Evolutionary conservation across 1,139 yeast genomes (phyloP), one percentile per base, ranked within the genome.

Genomic region (Debaryomyces psychrophilus): DNA sequence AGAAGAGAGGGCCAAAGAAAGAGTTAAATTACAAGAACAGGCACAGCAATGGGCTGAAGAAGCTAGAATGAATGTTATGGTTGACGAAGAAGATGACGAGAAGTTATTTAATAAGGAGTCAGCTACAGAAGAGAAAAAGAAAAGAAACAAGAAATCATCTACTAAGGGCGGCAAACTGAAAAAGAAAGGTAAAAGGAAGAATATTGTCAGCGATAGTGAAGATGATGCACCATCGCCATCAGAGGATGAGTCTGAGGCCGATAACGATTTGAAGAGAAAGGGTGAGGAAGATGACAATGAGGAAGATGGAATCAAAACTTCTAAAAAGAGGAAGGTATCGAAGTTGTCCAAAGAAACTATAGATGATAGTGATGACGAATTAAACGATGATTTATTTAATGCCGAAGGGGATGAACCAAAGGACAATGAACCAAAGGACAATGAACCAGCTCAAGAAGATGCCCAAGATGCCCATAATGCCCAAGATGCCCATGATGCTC

Each of bases 41-140:
- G 95, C 96, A 5, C 81, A 81, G 56, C 85, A 85, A 61, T 85
- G 95, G 93, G 87, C 87, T 31, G 86, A 82, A 60, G 80, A 79
- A 54, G 71, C 81, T 39, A 62, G 77, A 50, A 54, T 61, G 56
- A 59, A 61, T 40, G 61, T 67, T 18, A 60, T 60, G 6, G 74
- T 58, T 8, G 72, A 68, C 17, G 75, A 68, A 5, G 70, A 67
- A 4, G 69, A 66, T 20, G 71, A 71, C 38, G 65, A 65, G 41
- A 69, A 67, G 29, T 56, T 58, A 28, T 55, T 58, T 41, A 64
- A 64, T 45, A 58, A 66, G 25, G 73, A 64, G 41, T 74, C 69
- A 40, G 44, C 55, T 8, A 52, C 47, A 14, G 57, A 54, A n/a
- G 55, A 55, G 38, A 55, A 53, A 26, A 60, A 61, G 44, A 59